These are phyloP conservation scores for Serendipita sp. DNA, from an alignment of 768 basidiomycete species.

Conservation along the genomic window DNA sequence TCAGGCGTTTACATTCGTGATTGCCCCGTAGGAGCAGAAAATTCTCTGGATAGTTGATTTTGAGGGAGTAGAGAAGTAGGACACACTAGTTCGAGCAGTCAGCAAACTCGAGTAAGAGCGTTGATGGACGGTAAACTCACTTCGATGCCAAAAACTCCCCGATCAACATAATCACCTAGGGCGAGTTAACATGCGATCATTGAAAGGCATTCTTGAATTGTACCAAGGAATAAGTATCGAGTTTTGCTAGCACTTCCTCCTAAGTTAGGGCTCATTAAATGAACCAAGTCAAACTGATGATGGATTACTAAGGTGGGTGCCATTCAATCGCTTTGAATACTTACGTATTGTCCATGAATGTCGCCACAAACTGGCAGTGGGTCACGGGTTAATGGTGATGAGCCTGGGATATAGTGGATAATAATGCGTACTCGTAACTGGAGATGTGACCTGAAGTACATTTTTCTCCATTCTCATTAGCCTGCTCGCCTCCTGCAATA, in stretches of 20 bases:
- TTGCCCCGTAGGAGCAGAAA: slow-evolving; percentile 83
- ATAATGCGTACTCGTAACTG: slow-evolving; percentile 64
- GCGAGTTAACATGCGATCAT: slow-evolving; percentile 61
- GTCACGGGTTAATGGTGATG: background rate
- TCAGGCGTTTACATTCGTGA: slow-evolving; percentile 93
- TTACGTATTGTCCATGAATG: slow-evolving; percentile 86
- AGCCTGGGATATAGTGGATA: background rate
- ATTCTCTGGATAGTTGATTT: slow-evolving; percentile 75
- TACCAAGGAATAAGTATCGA: slow-evolving; percentile 78
- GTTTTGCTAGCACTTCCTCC: slow-evolving; percentile 33
- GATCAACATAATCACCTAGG: slow-evolving; percentile 98
- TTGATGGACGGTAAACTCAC: slow-evolving; percentile 23
- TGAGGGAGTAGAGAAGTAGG: slow-evolving; percentile 83
- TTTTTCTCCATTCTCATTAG: slow-evolving; percentile 67
- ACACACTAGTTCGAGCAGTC: slow-evolving; percentile 43
- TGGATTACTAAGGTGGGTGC: background rate
- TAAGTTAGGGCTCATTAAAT: slow-evolving; percentile 27
- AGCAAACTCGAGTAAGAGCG: background rate
- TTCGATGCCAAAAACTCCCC: slow-evolving; percentile 79
- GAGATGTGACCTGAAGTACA: slow-evolving; percentile 70
- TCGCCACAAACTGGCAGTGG: slow-evolving; percentile 72
- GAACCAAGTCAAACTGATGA: slow-evolving; percentile 30
- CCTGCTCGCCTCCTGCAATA: slow-evolving; percentile 35
- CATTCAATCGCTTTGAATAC: background rate
- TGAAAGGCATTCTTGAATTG: slow-evolving; percentile 90